Base-by-base conservation (phyloP, 768 basidiomycete genomes). In the Serendipita sp. region DNA sequence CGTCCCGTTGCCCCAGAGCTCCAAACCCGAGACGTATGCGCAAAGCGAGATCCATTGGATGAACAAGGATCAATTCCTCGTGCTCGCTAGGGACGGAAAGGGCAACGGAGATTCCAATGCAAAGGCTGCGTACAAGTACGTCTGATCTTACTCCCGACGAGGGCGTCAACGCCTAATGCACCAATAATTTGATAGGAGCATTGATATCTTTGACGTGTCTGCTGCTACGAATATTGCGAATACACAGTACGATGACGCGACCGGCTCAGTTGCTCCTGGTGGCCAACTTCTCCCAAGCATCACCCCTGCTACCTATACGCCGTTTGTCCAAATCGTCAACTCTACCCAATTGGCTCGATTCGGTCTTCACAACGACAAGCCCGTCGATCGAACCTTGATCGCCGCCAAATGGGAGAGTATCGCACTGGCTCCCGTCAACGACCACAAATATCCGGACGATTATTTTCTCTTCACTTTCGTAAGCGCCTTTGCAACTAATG, bases 361-460 rank as follows among this genome's bases (percentile, higher is more conserved):
- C 67, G 85, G 85, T 5, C 73, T 86, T 18, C 84, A 85, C 67
- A 83, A 83, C 67, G 82, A 83, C 80, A 72, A 76, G 38, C 80
- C 79, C 3, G 72, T 77, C 64, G 79, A 84, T 66, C 67, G 74
- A 41, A 81, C 78, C 0, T 75, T 85, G n/a, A 79, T 87, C 58
- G 78, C 79, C 66, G 79, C 78, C 0, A 87, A 86, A 73, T 87
- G 84, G 83, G 85, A 87, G 69, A 82, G 81, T 1, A 74, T 85
- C 13, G 80, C 83, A 4, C 74, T 86, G 5, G 84, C 81, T 2
- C 79, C 84, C 0, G 78, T 78, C 18, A 70, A 76, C 10, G 83
- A 83, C 66, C 72, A 76, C 1, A 71, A 68, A 0, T 78, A 74
- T 71, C 85, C 85, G 0, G 73, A 86, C 67, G 85, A 87, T 69